Percentiles rank a stretch among this genome's conserved stretches.
Conservation (phyloP, 1,284 basidiomycete genomes). For the Tilletia caries region DNA sequence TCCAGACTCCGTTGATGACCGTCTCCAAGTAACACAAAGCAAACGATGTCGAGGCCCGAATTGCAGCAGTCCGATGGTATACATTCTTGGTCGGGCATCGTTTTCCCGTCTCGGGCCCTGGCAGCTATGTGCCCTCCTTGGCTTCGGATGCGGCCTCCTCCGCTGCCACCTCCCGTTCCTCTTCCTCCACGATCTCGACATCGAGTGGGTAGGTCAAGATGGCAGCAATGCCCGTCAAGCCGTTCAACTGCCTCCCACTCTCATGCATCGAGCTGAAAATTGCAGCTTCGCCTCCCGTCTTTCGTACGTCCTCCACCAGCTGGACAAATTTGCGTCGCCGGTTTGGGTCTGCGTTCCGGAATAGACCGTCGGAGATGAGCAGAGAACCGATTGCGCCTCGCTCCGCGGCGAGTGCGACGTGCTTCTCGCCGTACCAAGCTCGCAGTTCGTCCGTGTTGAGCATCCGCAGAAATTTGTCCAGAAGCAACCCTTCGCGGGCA, state of each 20-base stretch:
- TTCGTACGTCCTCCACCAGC: slow-evolving; percentile 82
- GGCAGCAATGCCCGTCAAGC: slow-evolving; percentile 89
- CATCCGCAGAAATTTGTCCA: slow-evolving; percentile 67
- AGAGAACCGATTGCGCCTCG: slow-evolving; percentile 91
- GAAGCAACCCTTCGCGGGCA: slow-evolving; percentile 74
- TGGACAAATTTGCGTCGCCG: slow-evolving; percentile 68
- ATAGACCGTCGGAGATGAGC: slow-evolving; percentile 90
- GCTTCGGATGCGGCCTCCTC: neutral
- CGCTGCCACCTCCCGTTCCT: slow-evolving; percentile 67
- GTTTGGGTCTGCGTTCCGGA: slow-evolving; percentile 60
- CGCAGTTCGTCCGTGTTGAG: slow-evolving; percentile 86
- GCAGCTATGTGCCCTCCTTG: neutral
- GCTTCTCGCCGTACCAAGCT: slow-evolving; percentile 96
- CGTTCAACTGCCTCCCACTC: slow-evolving; percentile 80
- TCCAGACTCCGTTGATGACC: too few species aligned
- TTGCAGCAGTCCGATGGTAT: neutral
- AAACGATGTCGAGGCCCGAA: neutral
- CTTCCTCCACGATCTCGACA: slow-evolving; percentile 64
- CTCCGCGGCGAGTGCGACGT: slow-evolving; percentile 84
- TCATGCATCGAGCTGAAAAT: slow-evolving; percentile 99
- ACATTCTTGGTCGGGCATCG: too few species aligned
- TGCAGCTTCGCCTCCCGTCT: slow-evolving; percentile 84
- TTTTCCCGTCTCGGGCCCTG: too few species aligned
- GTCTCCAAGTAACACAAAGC: too few species aligned
- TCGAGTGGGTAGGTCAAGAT: slow-evolving; percentile 95